Base-by-base conservation (phyloP, 345 rosid species). In the Brassica nigra region DNA sequence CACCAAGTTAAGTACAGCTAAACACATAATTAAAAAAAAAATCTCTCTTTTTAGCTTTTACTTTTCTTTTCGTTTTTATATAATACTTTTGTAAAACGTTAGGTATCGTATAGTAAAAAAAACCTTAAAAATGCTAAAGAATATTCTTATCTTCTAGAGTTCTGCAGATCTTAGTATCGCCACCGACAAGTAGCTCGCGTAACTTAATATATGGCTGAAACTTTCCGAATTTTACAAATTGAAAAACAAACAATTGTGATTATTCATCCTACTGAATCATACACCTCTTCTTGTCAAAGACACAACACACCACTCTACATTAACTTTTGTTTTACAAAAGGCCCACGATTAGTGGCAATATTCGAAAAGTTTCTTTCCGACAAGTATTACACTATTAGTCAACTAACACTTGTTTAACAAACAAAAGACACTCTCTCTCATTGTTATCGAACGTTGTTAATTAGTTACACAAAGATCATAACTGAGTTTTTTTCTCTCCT, bases 131-230 rank as follows among this genome's bases (percentile, higher is more conserved):
- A 69, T 74, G 79, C 79, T 70, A 71, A 65, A 23, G 83, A 65
- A 80, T 80, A 76, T 80, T 27, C 80, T 70, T 71, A 70, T 42
- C 73, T 76, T 80, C 79, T 16, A 49, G 49, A 71, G 67, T 39
- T 64, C 27, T 54, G 36, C 75, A 49, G 27, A 76, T 75, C 68
- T 55, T 55, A 8, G 7, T 14, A 55, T 18, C 69, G 28, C 65
- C 76, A 76, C 83, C 80, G 80, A 80, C 80, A 80, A 70, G 61
- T 61, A 61, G 66, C 62, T 66, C 81, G 74, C 62, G 77, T 58
- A 74, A 62, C 75, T 31, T 72, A 30, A 9, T 23, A 11, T 66
- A 73, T 73, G 66, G 78, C 20, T 68, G 23, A 62, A 74, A 68
- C 28, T 58, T 57, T 42, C 6, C 1, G 2, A 34, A 10, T 0